A percentile compares a stretch with the other conserved stretches of the same genome.
Evolutionary conservation across 805 yeast genomes (phyloP).

Genomic region (Saturnispora dispora): DNA sequence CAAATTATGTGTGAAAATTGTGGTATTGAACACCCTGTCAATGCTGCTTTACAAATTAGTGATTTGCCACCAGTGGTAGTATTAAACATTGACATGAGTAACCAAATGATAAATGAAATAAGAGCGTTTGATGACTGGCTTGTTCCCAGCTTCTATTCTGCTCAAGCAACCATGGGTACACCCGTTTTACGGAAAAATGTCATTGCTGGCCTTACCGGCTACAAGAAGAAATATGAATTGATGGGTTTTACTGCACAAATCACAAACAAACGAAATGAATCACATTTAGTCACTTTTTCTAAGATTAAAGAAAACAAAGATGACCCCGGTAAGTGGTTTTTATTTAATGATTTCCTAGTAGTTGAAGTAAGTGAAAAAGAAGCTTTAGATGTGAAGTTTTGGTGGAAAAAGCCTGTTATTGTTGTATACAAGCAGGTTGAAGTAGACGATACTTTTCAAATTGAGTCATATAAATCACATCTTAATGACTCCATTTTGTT

Average conservation of each 20-base stretch:
- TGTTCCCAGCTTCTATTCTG: slow-evolving; percentile 45
- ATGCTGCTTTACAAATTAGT: slow-evolving; percentile 41
- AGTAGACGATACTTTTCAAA: slow-evolving; percentile 32
- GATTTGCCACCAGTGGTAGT: slow-evolving; percentile 57
- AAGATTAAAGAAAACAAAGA: slow-evolving; percentile 13
- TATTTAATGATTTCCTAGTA: slow-evolving; percentile 89
- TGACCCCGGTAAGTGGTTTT: slow-evolving; percentile 44
- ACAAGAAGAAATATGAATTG: slow-evolving; percentile 42
- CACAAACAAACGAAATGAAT: slow-evolving; percentile 42
- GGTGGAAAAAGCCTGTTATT: slow-evolving; percentile 82
- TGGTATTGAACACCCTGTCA: slow-evolving; percentile 42
- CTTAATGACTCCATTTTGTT: slow-evolving; percentile 61
- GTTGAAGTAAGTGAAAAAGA: slow-evolving; percentile 65
- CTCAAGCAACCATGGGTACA: slow-evolving; percentile 21
- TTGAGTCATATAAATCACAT: slow-evolving; percentile 42
- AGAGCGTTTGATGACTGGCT: slow-evolving; percentile 49
- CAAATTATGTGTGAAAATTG: slow-evolving; percentile 48
- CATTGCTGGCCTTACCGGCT: slow-evolving; percentile 17
- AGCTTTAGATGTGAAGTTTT: slow-evolving; percentile 57
- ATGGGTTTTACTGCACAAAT: slow-evolving; percentile 66
- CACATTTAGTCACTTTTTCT: slow-evolving; percentile 46
- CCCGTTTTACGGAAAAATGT: slow-evolving; percentile 20
- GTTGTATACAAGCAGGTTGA: slow-evolving; percentile 52
- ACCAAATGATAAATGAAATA: slow-evolving; percentile 45
- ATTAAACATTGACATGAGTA: slow-evolving; percentile 47